Conservation (phyloP, 768 basidiomycete species). For the Lactarius pseudohatsudake region DNA sequence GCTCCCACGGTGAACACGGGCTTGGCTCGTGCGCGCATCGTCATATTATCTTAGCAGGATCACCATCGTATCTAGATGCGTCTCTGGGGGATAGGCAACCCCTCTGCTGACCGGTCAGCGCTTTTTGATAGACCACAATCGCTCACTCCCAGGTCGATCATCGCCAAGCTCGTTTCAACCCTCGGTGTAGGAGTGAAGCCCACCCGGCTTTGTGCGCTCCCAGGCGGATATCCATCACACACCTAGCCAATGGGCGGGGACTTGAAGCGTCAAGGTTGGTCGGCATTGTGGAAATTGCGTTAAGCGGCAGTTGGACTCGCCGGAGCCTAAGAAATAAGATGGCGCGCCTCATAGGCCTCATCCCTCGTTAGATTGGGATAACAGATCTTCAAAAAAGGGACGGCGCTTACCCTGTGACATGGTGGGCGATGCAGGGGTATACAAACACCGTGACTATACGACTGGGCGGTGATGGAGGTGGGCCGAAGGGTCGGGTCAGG, state of each 20-base stretch:
- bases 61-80: neutral
- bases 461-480: constrained; percentile 16
- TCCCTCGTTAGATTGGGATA: constrained; percentile 5
- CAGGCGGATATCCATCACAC: neutral
- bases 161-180: neutral
- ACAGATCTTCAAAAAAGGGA: constrained; percentile 2
- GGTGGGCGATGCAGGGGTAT: neutral
- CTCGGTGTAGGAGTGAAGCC: neutral
- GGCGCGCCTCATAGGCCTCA: no score
- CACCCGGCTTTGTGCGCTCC: neutral
- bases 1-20: neutral
- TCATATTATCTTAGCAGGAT: neutral
- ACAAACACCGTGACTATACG: neutral
- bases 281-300: constrained; percentile 15
- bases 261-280: neutral
- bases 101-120: neutral
- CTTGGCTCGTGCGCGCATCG: neutral
- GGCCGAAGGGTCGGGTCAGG: neutral
- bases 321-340: neutral
- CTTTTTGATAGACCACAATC: neutral
- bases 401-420: constrained; percentile 9
- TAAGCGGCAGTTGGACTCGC: neutral
- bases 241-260: neutral
- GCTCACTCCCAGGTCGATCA: neutral
- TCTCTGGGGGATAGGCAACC: neutral